A percentile compares a stretch with the other conserved stretches of the same genome.
phyloP scores from a whole-genome alignment of 163 green algal species.

The Coccomyxa subellipsoidea region DNA sequence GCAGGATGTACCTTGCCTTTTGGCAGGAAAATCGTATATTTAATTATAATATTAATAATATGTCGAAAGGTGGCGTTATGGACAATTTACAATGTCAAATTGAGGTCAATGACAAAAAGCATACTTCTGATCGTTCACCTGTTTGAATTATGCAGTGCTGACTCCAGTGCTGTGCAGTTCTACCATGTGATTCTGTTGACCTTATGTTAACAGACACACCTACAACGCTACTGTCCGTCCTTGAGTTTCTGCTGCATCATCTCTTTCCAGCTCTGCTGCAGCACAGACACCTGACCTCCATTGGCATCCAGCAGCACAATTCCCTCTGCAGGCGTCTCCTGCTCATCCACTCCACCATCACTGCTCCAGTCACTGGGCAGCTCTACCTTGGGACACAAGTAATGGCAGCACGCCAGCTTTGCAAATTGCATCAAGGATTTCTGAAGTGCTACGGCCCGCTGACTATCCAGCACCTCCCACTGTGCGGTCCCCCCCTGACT shows the following conservation, averaged over 20 bases:
- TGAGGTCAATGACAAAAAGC: too few species aligned
- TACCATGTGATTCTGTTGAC: not conserved
- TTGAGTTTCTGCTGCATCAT: not conserved
- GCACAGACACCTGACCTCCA: not conserved
- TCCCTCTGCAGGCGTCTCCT: not conserved
- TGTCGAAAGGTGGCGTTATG: too few species aligned
- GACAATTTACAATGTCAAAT: too few species aligned
- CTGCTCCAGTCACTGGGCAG: not conserved
- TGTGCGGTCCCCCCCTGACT: not conserved
- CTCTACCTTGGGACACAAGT: not conserved
- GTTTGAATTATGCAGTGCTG: not conserved
- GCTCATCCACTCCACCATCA: not conserved
- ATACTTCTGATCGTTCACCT: not conserved
- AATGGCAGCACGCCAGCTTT: not conserved
- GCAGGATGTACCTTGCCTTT: too few species aligned
- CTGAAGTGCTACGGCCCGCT: not conserved
- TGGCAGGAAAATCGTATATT: too few species aligned
- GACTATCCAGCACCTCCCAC: not conserved
- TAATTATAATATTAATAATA: too few species aligned
- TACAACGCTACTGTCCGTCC: too few species aligned
- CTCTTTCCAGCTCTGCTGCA: constrained; percentile 3
- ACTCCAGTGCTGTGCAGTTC: not conserved
- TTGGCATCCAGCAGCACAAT: not conserved
- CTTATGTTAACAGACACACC: too few species aligned
- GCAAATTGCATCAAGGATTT: not conserved